Percentiles rank a stretch among this genome's conserved stretches.
Evolutionary conservation across 2,329 filamentous ascomycete species (phyloP).

Genomic region (Acephala macrosclerotiorum): DNA sequence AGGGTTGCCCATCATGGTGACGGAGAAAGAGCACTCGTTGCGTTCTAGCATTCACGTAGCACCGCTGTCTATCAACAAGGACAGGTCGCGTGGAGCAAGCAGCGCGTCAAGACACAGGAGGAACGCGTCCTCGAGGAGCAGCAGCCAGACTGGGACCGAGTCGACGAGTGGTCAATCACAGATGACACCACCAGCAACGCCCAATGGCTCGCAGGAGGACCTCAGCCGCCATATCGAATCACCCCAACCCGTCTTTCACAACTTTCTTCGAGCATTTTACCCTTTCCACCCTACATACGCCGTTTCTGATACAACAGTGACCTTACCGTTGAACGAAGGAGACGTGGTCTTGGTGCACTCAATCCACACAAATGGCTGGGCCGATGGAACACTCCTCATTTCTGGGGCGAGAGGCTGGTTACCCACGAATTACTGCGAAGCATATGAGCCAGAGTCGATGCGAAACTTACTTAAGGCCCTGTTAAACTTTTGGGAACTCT

Average conservation of each 20-base stretch:
- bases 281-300: slow-evolving; percentile 84
- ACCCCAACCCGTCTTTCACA: slow-evolving; percentile 79
- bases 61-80: slow-evolving; percentile 62
- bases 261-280: slow-evolving; percentile 94
- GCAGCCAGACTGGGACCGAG: slow-evolving; percentile 31
- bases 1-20: slow-evolving; percentile 43
- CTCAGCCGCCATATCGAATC: slow-evolving; percentile 50
- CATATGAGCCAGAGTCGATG: slow-evolving; percentile 90
- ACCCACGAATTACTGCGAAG: slow-evolving; percentile 97
- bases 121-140: slow-evolving; percentile 52
- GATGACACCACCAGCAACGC: slow-evolving; percentile 81
- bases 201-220: slow-evolving; percentile 70
- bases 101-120: slow-evolving; percentile 46
- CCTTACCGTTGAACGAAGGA: slow-evolving; percentile 85
- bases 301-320: slow-evolving; percentile 85
- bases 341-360: slow-evolving; percentile 95
- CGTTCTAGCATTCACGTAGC: slow-evolving; percentile 68
- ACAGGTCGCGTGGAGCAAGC: slow-evolving; percentile 44
- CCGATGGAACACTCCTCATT: slow-evolving; percentile 88
- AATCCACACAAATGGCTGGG: slow-evolving; percentile 98
- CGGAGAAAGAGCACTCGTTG: slow-evolving; percentile 39
- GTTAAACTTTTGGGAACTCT: slow-evolving; percentile 90
- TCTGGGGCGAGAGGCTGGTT: slow-evolving; percentile 93
- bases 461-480: slow-evolving; percentile 84
- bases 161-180: slow-evolving; percentile 51